These are phyloP conservation scores for Claviceps arundinis DNA, from an alignment of 2,329 filamentous ascomycete species.

Conservation along the genomic window DNA sequence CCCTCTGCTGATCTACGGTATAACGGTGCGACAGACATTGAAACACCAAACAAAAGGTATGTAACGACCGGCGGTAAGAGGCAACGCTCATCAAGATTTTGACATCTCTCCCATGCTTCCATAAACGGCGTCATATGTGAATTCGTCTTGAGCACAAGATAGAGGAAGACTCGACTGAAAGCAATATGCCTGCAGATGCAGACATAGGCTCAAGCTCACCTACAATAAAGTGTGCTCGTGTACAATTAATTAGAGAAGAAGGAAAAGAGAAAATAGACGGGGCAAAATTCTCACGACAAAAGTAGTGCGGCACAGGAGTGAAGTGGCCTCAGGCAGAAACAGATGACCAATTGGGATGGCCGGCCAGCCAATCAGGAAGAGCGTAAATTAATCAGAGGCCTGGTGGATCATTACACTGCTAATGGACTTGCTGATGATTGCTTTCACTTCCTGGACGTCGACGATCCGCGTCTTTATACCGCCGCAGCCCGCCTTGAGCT, in stretches of 20 bases:
- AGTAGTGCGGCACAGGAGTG: slow-evolving; percentile 5
- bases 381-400: slow-evolving; percentile 29
- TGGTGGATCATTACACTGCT: slow-evolving; percentile 16
- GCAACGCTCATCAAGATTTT: slow-evolving; percentile 44
- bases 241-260: slow-evolving; percentile 44
- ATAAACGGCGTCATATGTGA: slow-evolving; percentile 46
- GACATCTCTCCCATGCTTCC: slow-evolving; percentile 52
- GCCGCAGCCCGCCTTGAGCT: slow-evolving; percentile 23
- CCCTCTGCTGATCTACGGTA: no score
- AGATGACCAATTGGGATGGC: background rate
- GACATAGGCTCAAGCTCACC: slow-evolving; percentile 43
- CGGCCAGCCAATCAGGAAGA: slow-evolving; percentile 25
- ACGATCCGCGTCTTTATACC: slow-evolving; percentile 25
- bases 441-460: slow-evolving; percentile 25
- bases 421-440: slow-evolving; percentile 7
- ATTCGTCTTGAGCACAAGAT: slow-evolving; percentile 56
- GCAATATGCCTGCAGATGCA: slow-evolving; percentile 24
- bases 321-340: slow-evolving; percentile 4
- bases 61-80: slow-evolving; percentile 66
- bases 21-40: background rate
- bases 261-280: slow-evolving; percentile 16
- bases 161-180: slow-evolving; percentile 54
- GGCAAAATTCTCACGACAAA: slow-evolving; percentile 10
- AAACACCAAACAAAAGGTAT: slow-evolving; percentile 14
- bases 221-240: slow-evolving; percentile 59